Evolutionary conservation across 2,329 filamentous ascomycete genomes (phyloP).

Genomic region (Monilinia polystroma): DNA sequence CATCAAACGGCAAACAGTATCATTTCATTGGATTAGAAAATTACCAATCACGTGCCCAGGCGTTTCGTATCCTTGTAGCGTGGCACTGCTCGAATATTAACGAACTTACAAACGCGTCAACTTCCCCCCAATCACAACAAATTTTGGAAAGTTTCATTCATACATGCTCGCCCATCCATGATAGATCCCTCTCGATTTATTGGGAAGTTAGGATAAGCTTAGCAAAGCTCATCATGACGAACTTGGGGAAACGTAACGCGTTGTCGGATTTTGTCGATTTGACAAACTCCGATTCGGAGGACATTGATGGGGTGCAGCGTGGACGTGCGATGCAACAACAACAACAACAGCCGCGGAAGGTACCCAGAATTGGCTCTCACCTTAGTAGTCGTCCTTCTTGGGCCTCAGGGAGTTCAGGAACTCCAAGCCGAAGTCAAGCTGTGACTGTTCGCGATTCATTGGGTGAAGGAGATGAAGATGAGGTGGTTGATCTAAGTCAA

Average conservation of each 20-base stretch:
- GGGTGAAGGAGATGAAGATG: slow-evolving; percentile 33
- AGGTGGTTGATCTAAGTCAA: slow-evolving; percentile 38
- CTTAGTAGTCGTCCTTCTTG: not conserved
- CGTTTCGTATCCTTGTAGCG: not conserved
- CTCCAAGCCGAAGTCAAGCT: slow-evolving; percentile 28
- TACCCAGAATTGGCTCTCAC: slow-evolving; percentile 24
- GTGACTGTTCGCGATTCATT: slow-evolving; percentile 29
- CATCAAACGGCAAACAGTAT: not conserved
- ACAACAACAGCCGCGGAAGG: not conserved
- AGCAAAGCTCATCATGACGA: not conserved
- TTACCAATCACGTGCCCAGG: not conserved
- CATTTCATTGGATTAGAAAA: not conserved
- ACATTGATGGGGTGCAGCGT: slow-evolving; percentile 17
- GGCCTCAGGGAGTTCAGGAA: slow-evolving; percentile 19
- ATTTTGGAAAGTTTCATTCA: not conserved
- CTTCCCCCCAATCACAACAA: not conserved
- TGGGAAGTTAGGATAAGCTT: not conserved
- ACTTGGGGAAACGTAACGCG: slow-evolving; percentile 42
- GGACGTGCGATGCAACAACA: slow-evolving; percentile 34
- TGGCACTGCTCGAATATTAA: not conserved
- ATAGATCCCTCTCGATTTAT: not conserved
- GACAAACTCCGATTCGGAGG: slow-evolving; percentile 42
- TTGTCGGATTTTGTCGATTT: slow-evolving; percentile 44
- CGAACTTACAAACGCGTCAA: slow-evolving; percentile 12
- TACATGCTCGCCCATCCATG: not conserved